phyloP scores from a whole-genome alignment of 352 stramenopile genomes.

The Globisporangium radiosum region DNA sequence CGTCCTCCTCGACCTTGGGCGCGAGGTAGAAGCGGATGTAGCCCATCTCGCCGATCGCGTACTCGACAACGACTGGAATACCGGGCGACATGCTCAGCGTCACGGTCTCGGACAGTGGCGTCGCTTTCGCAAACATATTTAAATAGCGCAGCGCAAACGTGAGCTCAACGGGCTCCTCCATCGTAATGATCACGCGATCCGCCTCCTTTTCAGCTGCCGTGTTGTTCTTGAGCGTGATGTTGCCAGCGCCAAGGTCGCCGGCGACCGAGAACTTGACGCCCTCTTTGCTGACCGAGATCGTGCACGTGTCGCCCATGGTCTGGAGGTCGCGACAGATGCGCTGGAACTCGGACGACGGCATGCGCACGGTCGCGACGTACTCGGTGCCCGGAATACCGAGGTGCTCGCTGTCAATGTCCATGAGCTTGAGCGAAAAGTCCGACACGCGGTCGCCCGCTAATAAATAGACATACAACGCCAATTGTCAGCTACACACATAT shows the following conservation, averaged over 20 bases:
- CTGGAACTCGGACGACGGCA: conserved; percentile 97
- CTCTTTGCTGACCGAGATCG: conserved; percentile 95
- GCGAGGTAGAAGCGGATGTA: conserved; percentile 99
- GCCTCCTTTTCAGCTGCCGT: conserved; percentile 83
- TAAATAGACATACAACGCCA: not conserved
- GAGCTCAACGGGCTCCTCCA: conserved; percentile 98
- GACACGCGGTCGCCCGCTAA: conserved; percentile 88
- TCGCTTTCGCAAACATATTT: conserved; percentile 99
- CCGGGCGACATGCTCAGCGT: conserved; percentile 97
- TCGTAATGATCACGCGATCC: conserved; percentile 95
- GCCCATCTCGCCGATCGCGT: conserved; percentile 96
- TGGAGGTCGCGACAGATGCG: conserved; percentile 97
- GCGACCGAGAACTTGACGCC: conserved; percentile 96
- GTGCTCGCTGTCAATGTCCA: conserved; percentile 99
- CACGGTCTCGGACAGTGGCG: conserved; percentile 91
- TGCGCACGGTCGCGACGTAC: conserved; percentile 94
- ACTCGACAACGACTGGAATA: conserved; percentile 98
- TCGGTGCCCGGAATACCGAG: conserved; percentile 98
- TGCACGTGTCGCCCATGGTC: conserved; percentile 98
- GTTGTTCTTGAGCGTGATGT: conserved; percentile 92
- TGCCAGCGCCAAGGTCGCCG: conserved; percentile 95
- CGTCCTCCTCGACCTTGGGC: conserved; percentile 99
- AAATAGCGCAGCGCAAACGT: conserved; percentile 99
- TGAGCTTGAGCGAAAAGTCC: conserved; percentile 99
- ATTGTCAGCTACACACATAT: conserved; percentile 18